Percentiles rank a stretch among this genome's conserved stretches.
phyloP scores from a whole-genome alignment of 208 protist genomes.

The Crithidia acanthocephali region DNA sequence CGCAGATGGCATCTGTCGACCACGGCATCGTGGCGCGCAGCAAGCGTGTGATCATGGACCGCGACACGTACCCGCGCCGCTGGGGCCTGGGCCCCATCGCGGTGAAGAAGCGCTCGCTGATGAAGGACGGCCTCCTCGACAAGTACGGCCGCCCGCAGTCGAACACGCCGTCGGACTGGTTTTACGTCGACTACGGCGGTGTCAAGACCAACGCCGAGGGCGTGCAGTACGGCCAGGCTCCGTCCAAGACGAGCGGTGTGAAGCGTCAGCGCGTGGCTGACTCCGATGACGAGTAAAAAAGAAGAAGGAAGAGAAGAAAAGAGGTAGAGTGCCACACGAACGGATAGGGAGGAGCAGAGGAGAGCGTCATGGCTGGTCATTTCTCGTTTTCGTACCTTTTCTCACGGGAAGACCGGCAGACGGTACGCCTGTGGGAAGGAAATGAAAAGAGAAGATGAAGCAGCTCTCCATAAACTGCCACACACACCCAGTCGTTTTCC shows the following conservation, averaged over 20 bases:
- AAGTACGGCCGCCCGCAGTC: conserved; percentile 98
- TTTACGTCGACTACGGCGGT: conserved; percentile 94
- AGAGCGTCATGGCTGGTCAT: no score
- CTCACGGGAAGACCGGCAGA: no score
- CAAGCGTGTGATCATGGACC: conserved; percentile 99
- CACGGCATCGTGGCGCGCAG: conserved; percentile 98
- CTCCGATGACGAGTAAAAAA: conserved; percentile 58
- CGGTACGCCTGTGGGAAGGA: no score
- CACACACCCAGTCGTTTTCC: conserved; percentile 23
- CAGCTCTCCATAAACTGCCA: no score
- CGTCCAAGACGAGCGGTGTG: conserved; percentile 40
- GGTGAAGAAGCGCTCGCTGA: conserved; percentile 97
- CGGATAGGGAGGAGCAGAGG: no score
- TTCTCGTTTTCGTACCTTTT: no score
- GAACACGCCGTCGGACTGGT: conserved; percentile 97
- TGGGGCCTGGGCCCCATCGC: conserved; percentile 98
- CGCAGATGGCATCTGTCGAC: conserved; percentile 96
- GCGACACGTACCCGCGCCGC: conserved; percentile 98
- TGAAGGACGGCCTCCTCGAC: conserved; percentile 97
- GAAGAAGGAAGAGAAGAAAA: neutral
- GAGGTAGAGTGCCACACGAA: neutral
- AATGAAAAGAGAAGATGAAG: no score
- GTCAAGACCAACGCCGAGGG: conserved; percentile 88
- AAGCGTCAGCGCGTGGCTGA: conserved; percentile 63
- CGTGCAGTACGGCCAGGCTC: conserved; percentile 75